Evolutionary conservation across 2,329 filamentous ascomycete species (phyloP).

Genomic region (Phyllosticta citrichinensis): DNA sequence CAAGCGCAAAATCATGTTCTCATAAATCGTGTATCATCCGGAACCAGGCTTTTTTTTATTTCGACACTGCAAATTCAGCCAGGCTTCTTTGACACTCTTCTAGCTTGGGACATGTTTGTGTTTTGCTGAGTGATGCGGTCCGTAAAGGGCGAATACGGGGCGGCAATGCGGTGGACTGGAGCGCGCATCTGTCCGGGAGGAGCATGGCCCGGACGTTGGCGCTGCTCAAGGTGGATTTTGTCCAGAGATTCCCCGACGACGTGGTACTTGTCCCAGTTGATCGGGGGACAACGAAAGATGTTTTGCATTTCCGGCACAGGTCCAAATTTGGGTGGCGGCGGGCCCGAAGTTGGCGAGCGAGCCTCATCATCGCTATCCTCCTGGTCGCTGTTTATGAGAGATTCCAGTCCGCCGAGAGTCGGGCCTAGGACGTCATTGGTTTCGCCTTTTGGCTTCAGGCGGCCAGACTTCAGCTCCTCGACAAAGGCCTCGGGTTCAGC

Average conservation of each 20-base stretch:
- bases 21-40: neutral
- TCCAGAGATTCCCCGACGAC: conserved; percentile 79
- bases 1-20: conserved; percentile 3
- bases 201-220: conserved; percentile 44
- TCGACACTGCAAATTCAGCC: conserved; percentile 10
- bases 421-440: conserved; percentile 25
- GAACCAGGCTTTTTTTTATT: neutral
- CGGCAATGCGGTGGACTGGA: conserved; percentile 44
- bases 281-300: conserved; percentile 72
- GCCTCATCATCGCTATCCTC: conserved; percentile 14
- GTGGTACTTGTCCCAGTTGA: conserved; percentile 93
- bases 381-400: conserved; percentile 12
- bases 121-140: conserved; percentile 35
- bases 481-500: conserved; percentile 63
- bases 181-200: conserved; percentile 18
- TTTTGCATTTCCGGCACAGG: conserved; percentile 68
- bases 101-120: conserved; percentile 12
- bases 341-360: conserved; percentile 2
- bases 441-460: conserved; percentile 26
- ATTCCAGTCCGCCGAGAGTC: conserved; percentile 27
- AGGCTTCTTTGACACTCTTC: conserved; percentile 25
- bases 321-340: conserved; percentile 40
- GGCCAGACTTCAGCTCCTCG: conserved; percentile 55
- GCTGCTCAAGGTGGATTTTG: conserved; percentile 73
- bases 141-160: conserved; percentile 50